Conservation (phyloP, 1,139 yeast species). For the Suhomyces guaymorum region DNA sequence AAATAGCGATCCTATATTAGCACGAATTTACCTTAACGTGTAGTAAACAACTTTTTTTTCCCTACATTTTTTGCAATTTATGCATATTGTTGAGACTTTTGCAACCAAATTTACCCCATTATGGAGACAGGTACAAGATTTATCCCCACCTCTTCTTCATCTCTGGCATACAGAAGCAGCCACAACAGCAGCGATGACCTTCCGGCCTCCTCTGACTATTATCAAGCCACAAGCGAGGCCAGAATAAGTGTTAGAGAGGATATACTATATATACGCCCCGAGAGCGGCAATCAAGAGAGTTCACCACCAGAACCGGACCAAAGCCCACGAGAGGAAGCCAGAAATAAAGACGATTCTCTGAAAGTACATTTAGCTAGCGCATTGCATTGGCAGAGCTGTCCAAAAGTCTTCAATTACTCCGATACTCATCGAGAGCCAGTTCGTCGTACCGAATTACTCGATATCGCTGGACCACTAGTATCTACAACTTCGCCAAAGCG, state of each 20-base stretch:
- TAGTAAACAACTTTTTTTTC: too few species aligned
- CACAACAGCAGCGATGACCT: background rate
- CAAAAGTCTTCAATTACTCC: conserved; percentile 41
- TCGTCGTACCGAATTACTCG: conserved; percentile 9
- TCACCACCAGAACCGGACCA: background rate
- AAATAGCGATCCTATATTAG: too few species aligned
- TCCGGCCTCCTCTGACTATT: background rate
- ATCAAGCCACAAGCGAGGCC: too few species aligned
- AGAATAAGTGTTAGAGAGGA: conserved; percentile 10
- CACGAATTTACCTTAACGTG: too few species aligned
- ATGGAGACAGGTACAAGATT: conserved; percentile 19
- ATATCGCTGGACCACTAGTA: conserved; percentile 18
- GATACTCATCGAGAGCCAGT: conserved; percentile 17
- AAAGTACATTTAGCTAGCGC: conserved; percentile 51
- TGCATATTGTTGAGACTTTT: background rate
- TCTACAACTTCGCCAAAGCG: conserved; percentile 17
- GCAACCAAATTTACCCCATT: conserved; percentile 1
- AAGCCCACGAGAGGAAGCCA: background rate
- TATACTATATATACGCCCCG: conserved; percentile 13
- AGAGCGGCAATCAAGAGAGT: background rate
- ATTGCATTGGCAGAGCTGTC: too few species aligned
- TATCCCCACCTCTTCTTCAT: conserved; percentile 23
- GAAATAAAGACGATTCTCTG: too few species aligned
- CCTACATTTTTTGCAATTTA: conserved; percentile 1
- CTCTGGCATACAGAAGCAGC: conserved; percentile 20